Percentiles rank a stretch among this genome's conserved stretches.
Conservation (phyloP, 495 filamentous ascomycete species). For the Penicillium silybi region DNA sequence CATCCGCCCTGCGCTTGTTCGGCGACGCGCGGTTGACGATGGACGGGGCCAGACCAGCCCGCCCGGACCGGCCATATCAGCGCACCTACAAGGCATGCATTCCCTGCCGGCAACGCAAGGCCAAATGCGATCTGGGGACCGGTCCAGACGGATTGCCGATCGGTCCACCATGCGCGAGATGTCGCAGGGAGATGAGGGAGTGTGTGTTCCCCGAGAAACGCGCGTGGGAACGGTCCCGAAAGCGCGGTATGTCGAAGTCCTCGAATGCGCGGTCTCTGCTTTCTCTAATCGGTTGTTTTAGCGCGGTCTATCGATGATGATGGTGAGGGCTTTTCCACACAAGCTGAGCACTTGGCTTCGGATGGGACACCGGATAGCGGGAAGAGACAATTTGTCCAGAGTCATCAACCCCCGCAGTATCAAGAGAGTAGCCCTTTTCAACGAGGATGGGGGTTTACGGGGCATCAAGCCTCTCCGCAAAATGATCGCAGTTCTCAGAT, state of each 20-base stretch:
- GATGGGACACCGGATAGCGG: not conserved
- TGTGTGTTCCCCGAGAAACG: slow-evolving; percentile 88
- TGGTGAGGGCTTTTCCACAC: slow-evolving; percentile 8
- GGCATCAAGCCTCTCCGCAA: slow-evolving; percentile 12
- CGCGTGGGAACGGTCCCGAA: slow-evolving; percentile 42
- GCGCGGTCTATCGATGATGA: slow-evolving; percentile 17
- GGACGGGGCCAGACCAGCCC: slow-evolving; percentile 37
- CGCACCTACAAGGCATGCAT: slow-evolving; percentile 50
- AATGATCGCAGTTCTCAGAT: slow-evolving; percentile 10
- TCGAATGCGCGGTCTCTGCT: not conserved
- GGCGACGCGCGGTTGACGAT: slow-evolving; percentile 22
- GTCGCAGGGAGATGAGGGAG: slow-evolving; percentile 82
- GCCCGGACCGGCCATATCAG: slow-evolving; percentile 39
- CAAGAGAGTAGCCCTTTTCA: slow-evolving; percentile 15
- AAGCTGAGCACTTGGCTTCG: slow-evolving; percentile 1
- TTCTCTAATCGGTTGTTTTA: slow-evolving; percentile 9
- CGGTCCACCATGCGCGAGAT: slow-evolving; percentile 89
- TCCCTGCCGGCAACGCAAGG: slow-evolving; percentile 46
- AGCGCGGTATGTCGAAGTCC: slow-evolving; percentile 26
- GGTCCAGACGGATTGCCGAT: slow-evolving; percentile 74
- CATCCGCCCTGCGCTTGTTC: slow-evolving; percentile 7
- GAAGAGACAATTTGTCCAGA: slow-evolving; percentile 2
- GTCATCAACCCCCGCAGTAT: slow-evolving; percentile 8
- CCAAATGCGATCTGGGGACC: slow-evolving; percentile 44
- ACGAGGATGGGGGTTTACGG: slow-evolving; percentile 10